Conservation (phyloP, 768 basidiomycete species). For the Gymnopilus junonius region DNA sequence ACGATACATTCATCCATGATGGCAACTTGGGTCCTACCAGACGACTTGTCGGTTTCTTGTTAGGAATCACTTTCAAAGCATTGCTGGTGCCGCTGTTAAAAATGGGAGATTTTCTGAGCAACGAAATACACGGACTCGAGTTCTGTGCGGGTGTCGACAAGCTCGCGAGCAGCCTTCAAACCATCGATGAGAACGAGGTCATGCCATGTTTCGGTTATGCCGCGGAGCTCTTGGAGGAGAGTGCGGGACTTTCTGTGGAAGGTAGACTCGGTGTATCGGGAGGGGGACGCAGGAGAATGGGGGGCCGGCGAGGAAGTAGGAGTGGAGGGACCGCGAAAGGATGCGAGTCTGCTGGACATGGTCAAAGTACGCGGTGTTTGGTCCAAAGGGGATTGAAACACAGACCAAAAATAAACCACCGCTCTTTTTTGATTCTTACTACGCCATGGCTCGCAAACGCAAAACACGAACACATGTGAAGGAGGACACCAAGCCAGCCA, state of each 20-base stretch:
- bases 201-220: slow-evolving; percentile 76
- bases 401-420: slow-evolving; percentile 14
- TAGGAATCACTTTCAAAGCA: slow-evolving; percentile 57
- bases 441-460: slow-evolving; percentile 71
- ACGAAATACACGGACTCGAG: slow-evolving; percentile 64
- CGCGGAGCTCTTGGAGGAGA: slow-evolving; percentile 68
- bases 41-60: slow-evolving; percentile 57
- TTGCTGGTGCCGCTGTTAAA: slow-evolving; percentile 52
- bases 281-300: slow-evolving; percentile 40
- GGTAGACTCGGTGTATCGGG: slow-evolving; percentile 62
- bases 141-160: slow-evolving; percentile 82
- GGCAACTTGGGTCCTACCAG: slow-evolving; percentile 69
- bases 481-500: slow-evolving; percentile 41
- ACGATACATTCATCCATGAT: slow-evolving; percentile 69
- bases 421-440: slow-evolving; percentile 13
- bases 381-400: neutral
- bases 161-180: slow-evolving; percentile 68
- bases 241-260: slow-evolving; percentile 80
- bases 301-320: slow-evolving; percentile 70
- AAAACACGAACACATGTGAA: slow-evolving; percentile 87
- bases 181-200: slow-evolving; percentile 83
- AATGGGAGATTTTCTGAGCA: neutral
- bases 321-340: slow-evolving; percentile 81
- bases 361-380: neutral
- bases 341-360: slow-evolving; percentile 60